Base-by-base conservation (phyloP, 805 yeast genomes). In the Candida peoriensis region DNA sequence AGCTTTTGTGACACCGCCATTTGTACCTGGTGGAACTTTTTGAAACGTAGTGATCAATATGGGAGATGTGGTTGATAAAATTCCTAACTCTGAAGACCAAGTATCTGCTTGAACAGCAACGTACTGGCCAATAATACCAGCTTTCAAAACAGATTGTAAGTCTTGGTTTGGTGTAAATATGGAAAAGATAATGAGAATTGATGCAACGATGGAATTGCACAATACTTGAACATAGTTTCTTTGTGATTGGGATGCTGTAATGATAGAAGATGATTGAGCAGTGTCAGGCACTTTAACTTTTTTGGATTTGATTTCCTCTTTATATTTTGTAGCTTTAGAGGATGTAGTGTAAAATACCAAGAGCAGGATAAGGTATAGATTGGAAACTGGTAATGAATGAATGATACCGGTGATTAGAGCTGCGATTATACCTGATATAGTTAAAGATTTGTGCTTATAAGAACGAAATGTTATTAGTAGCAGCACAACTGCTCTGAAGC, bases 11-110 rank as follows among this genome's bases (percentile, higher is more conserved):
- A 68, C 60, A 13, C 72, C 74, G 6, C 74, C 74, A 46, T 68
- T 68, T 9, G 72, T 68, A 9, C 74, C 74, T 15, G 60, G 62
- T 3, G 73, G 72, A 31, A 70, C 68, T 10, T 53, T 50, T 25
- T 53, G 41, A 23, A 67, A 50, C 6, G 66, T 60, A 6, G 70
- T 65, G 36, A 68, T 64, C 21, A 68, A 50, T 16, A 63, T 42
- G 4, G 74, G 72, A 3, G 44, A 36, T 13, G 55, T 32, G 19
- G 41, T 48, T 2, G 72, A 63, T 14, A 68, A 44, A 8, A 68
- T 66, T 2, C 74, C 74, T 14, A 68, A 46, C 36, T 68, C 74
- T 2, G 70, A 64, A 4, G 74, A 68, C 67, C 68, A 67, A 1
- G 73, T 66, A 38, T 68, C 73, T 5, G 72, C 63, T 6, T 61